Evolutionary conservation across 169 alveolate species (phyloP), one percentile per base, ranked within the genome.

Genomic region (Plasmodium fragile): DNA sequence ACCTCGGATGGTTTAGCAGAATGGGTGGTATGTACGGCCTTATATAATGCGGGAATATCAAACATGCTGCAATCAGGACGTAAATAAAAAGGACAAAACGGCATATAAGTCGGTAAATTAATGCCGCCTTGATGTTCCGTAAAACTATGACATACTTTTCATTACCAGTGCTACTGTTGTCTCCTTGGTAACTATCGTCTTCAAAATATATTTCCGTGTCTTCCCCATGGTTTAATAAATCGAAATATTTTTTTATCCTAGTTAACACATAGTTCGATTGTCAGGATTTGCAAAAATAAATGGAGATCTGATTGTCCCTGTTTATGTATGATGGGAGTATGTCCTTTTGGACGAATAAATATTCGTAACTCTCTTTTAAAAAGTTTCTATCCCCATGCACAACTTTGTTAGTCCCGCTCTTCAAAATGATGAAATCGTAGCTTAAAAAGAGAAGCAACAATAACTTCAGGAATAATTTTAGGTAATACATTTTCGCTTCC

Each of bases 231-330:
- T 84, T 84, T 13, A 84, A 52, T 7, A 84, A 45, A 65, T 84
- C 92, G 79, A 84, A 84, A 84, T 72, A 84, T 6, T 72, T 39
- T 73, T 84, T 84, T 71, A 84, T 84, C 43, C 79, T 32, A 25
- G 34, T 84, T 84, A 84, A 45, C 52, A 84, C 79, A 84, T 84
- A 73, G n/a, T 84, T 49, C 1, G 92, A 84, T 28, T 84, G 92
- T 84, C 92, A 84, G n/a, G 92, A 84, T 41, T 53, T 84, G 65
- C 92, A 84, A 32, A 84, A 84, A 84, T 65, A 84, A 22, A 84
- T 84, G 22, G 92, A 84, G 53, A 84, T 84, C 4, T 84, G 92
- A 72, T 84, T 84, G 78, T 84, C 65, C 28, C 65, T 70, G 22
- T 84, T 84, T 84, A 84, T 84, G 30, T 73, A 75, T 45, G 92